Evolutionary conservation across 768 basidiomycete species (phyloP).

Genomic region (Leccinum uliginosum): DNA sequence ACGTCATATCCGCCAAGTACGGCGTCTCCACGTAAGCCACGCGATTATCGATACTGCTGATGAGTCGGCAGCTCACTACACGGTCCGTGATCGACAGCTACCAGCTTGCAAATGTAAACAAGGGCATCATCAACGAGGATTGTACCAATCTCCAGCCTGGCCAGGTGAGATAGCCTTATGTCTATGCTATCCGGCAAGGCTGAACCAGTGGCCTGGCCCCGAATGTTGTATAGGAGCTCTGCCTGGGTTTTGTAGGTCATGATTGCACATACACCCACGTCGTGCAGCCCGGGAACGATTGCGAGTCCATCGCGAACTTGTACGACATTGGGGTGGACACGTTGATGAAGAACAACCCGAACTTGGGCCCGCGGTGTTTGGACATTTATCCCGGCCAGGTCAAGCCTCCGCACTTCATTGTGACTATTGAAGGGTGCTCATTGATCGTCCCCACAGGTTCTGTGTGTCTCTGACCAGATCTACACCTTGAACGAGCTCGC

Average conservation of each 20-base stretch:
- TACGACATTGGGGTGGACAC: not conserved
- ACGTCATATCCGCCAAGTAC: slow-evolving; percentile 36
- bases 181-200: not conserved
- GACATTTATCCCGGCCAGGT: not conserved
- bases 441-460: not conserved
- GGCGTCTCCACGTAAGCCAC: slow-evolving; percentile 57
- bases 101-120: slow-evolving; percentile 56
- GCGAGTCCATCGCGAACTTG: not conserved
- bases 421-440: not conserved
- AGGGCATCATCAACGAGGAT: slow-evolving; percentile 36
- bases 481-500: not conserved
- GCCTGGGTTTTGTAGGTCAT: slow-evolving; percentile 49
- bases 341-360: not conserved
- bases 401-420: not conserved
- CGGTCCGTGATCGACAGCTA: slow-evolving; percentile 32
- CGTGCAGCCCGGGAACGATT: not conserved
- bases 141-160: slow-evolving; percentile 55
- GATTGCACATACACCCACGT: slow-evolving; percentile 44
- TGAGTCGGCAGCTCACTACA: not conserved
- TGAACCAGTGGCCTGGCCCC: not conserved
- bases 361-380: not conserved
- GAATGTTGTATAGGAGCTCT: slow-evolving; percentile 35
- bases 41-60: not conserved
- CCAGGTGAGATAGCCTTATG: slow-evolving; percentile 33
- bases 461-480: not conserved